Conservation (phyloP, 2,329 filamentous ascomycete species). For the Stenocarpella maydis region DNA sequence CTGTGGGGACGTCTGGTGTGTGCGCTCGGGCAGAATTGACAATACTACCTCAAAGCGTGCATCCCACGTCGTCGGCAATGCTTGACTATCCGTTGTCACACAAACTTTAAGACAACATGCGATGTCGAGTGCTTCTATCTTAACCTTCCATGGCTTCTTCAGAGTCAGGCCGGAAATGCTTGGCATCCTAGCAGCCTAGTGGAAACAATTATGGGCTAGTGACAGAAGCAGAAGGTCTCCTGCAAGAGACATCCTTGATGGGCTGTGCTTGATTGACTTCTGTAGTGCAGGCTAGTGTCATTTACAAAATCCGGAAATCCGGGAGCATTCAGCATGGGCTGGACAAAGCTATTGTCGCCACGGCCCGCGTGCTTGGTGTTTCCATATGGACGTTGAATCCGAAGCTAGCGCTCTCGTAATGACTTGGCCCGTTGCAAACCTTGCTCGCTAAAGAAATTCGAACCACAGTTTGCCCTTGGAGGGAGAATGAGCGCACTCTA, state of each 20-base stretch:
- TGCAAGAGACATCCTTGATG: neutral
- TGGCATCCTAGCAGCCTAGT: neutral
- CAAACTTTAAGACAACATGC: too few relatives aligned
- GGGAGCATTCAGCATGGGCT: neutral
- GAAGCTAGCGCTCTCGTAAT: neutral
- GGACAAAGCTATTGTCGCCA: neutral
- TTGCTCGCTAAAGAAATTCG: neutral
- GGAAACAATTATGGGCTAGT: neutral
- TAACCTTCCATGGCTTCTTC: neutral
- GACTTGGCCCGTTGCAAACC: neutral
- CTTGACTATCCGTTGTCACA: neutral
- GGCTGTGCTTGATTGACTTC: neutral
- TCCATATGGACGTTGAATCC: neutral
- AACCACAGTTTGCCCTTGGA: neutral
- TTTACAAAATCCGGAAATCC: neutral
- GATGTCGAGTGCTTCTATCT: neutral
- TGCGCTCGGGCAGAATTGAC: conserved; percentile 14
- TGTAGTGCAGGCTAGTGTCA: neutral
- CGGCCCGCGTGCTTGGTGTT: neutral
- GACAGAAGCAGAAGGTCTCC: conserved; percentile 6
- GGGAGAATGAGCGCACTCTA: neutral
- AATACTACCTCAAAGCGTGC: neutral
- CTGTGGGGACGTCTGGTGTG: neutral
- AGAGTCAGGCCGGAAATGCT: neutral
- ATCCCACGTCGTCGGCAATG: neutral